Evolutionary conservation across 768 basidiomycete species (phyloP).

Genomic region (Lyophyllum shimeji): DNA sequence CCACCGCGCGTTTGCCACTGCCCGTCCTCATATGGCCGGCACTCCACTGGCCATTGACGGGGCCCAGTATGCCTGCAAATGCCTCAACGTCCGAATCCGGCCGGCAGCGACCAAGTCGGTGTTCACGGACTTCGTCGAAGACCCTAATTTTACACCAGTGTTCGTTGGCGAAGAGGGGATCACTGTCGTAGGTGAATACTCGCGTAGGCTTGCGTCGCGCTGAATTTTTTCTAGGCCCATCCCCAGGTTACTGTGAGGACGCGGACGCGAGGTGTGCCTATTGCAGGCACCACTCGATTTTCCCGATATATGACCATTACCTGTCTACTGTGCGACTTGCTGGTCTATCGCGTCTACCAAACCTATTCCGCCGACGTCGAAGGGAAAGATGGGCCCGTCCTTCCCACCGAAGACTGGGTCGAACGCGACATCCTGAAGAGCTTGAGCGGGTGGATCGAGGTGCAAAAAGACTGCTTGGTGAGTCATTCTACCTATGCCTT

Average conservation of each 20-base stretch:
- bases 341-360: constrained; percentile 71
- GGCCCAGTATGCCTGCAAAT: constrained; percentile 56
- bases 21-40: constrained; percentile 29
- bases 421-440: constrained; percentile 73
- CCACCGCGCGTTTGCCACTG: constrained; percentile 10
- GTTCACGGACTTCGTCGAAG: constrained; percentile 31
- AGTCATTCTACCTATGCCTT: constrained; percentile 31
- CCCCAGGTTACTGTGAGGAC: constrained; percentile 70
- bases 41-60: constrained; percentile 19
- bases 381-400: constrained; percentile 58
- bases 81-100: constrained; percentile 67
- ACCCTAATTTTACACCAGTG: constrained; percentile 48
- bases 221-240: constrained; percentile 47
- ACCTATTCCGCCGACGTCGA: constrained; percentile 56
- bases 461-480: constrained; percentile 66
- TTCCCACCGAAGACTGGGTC: constrained; percentile 76
- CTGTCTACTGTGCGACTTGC: constrained; percentile 66
- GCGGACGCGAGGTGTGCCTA: constrained; percentile 43
- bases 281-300: constrained; percentile 46
- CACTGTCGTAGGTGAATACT: constrained; percentile 49
- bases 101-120: constrained; percentile 31
- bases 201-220: constrained; percentile 1
- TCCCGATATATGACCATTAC: constrained; percentile 63
- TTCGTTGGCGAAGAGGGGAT: constrained; percentile 71
- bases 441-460: constrained; percentile 70